phyloP scores from a whole-genome alignment of 257 asterid species.

The Solanum ossicruentum region DNA sequence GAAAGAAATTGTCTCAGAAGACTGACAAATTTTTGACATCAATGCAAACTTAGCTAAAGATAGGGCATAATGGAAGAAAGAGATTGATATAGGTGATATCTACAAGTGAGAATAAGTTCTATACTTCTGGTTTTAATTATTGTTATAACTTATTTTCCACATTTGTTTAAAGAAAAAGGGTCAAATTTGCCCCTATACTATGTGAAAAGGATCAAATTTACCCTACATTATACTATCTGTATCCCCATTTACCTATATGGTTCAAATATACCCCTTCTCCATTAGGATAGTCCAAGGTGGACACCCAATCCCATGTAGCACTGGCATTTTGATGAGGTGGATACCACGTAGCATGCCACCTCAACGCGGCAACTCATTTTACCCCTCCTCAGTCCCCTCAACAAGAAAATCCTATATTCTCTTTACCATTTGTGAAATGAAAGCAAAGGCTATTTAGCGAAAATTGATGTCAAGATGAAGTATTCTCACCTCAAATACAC shows the following conservation, averaged over 20 bases:
- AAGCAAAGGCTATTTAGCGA: not conserved
- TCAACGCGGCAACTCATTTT: not conserved
- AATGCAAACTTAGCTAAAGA: not conserved
- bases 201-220: not conserved
- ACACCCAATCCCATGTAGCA: not conserved
- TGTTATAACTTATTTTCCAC: not conserved
- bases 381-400: not conserved
- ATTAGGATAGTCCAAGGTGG: not conserved
- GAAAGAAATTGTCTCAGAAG: not conserved
- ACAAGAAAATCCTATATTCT: not conserved
- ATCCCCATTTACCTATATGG: not conserved
- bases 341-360: not conserved
- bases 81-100: not conserved
- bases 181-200: not conserved
- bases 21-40: not conserved
- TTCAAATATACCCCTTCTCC: not conserved
- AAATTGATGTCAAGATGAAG: not conserved
- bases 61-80: not conserved
- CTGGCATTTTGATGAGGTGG: not conserved
- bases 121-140: not conserved
- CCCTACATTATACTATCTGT: not conserved
- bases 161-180: not conserved
- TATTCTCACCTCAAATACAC: not conserved
- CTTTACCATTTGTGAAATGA: not conserved
- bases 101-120: not conserved